Evolutionary conservation across 202 grass and related monocot genomes (phyloP).

Genomic region (Brachypodium distachyon): DNA sequence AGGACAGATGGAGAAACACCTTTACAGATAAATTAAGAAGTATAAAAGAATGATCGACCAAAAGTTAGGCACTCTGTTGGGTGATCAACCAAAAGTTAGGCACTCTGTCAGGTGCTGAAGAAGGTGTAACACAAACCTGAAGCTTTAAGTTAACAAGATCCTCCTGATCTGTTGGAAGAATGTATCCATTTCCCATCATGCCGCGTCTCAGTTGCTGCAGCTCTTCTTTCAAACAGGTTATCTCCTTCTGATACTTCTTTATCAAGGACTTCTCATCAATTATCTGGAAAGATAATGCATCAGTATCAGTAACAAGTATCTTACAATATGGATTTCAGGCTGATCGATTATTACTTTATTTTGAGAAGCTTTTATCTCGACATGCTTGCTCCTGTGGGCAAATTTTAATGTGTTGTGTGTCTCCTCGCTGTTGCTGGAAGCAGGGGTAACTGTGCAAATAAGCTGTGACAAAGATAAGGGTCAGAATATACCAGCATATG

Average conservation of each 20-base stretch:
- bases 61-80: neutral
- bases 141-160: constrained; percentile 98
- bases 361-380: constrained; percentile 97
- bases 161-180: constrained; percentile 60
- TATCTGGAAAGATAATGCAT: constrained; percentile 52
- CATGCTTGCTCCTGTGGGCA: constrained; percentile 89
- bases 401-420: constrained; percentile 99
- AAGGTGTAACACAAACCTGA: constrained; percentile 57
- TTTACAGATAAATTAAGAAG: neutral
- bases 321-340: neutral
- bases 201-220: constrained; percentile 82
- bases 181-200: constrained; percentile 70
- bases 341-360: constrained; percentile 60
- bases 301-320: constrained; percentile 2
- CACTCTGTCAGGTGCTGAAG: neutral
- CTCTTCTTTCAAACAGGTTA: constrained; percentile 91
- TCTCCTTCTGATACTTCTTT: constrained; percentile 99
- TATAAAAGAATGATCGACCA: constrained; percentile 12
- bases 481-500: constrained; percentile 27
- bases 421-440: constrained; percentile 95
- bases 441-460: constrained; percentile 97
- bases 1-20: neutral
- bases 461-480: constrained; percentile 38
- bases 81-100: constrained; percentile 7
- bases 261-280: constrained; percentile 99